Evolutionary conservation across 495 filamentous ascomycete genomes (phyloP).

Genomic region (Trichocladium uniseriatum): DNA sequence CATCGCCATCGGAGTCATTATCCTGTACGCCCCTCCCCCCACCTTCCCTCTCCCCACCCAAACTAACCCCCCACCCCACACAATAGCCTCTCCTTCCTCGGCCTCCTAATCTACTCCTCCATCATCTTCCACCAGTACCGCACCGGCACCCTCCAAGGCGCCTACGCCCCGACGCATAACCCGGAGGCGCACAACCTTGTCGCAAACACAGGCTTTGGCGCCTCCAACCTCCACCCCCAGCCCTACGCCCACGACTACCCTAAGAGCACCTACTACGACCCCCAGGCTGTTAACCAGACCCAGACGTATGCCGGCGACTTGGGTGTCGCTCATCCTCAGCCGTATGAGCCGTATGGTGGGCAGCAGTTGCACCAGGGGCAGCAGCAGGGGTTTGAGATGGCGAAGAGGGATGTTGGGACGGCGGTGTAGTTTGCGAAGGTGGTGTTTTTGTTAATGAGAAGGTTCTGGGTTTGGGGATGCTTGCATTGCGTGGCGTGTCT

Average conservation of each 20-base stretch:
- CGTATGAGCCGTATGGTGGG: not conserved
- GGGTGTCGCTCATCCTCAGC: not conserved
- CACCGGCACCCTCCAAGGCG: constrained; percentile 9
- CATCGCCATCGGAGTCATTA: constrained; percentile 9
- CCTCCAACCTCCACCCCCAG: not conserved
- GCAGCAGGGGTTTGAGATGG: not conserved
- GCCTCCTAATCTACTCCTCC: constrained; percentile 23
- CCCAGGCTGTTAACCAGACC: not conserved
- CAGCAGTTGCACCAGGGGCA: not conserved
- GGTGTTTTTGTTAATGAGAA: too few relatives aligned
- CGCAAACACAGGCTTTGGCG: constrained; percentile 1
- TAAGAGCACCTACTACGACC: constrained; percentile 5
- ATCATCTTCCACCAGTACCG: constrained; percentile 24
- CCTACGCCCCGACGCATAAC: constrained; percentile 9
- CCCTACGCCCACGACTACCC: constrained; percentile 5
- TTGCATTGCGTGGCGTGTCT: too few relatives aligned
- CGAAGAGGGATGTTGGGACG: not conserved
- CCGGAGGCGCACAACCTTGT: constrained; percentile 6
- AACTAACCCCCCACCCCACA: not conserved
- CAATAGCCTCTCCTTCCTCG: constrained; percentile 24
- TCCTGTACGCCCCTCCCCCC: constrained; percentile 14
- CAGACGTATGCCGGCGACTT: not conserved
- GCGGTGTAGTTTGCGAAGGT: too few relatives aligned
- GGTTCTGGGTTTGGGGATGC: too few relatives aligned
- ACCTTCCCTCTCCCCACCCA: not conserved